Percentiles rank a stretch among this genome's conserved stretches.
These are phyloP conservation scores for Cyberlindnera misumaiensis DNA, from an alignment of 805 yeast species.

Conservation along the genomic window DNA sequence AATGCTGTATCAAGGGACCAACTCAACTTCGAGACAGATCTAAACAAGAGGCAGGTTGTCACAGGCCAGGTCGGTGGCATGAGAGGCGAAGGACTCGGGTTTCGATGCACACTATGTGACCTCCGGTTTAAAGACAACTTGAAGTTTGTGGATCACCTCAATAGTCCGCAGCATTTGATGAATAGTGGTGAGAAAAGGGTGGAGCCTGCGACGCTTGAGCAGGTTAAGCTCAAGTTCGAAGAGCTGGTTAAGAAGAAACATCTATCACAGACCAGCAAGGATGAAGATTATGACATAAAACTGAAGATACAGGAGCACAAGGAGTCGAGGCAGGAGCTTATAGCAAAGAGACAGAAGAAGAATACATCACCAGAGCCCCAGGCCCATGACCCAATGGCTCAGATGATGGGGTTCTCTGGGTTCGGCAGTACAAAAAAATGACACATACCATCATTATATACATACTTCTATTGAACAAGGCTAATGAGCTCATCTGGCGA, in stretches of 20 bases:
- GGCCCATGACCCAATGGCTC: slow-evolving; percentile 23
- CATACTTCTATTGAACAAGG: background rate
- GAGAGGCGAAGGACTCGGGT: slow-evolving; percentile 66
- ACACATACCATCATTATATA: background rate
- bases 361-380: slow-evolving; percentile 9
- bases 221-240: slow-evolving; percentile 37
- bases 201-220: slow-evolving; percentile 39
- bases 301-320: slow-evolving; percentile 35
- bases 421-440: slow-evolving; percentile 45
- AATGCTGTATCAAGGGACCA: slow-evolving; percentile 10
- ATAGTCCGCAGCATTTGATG: slow-evolving; percentile 59
- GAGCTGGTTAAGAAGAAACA: slow-evolving; percentile 28
- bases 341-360: slow-evolving; percentile 12
- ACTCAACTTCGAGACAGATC: slow-evolving; percentile 21
- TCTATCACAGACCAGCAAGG: slow-evolving; percentile 10
- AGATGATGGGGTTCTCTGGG: slow-evolving; percentile 54
- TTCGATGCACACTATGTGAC: slow-evolving; percentile 75
- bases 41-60: slow-evolving; percentile 30
- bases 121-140: slow-evolving; percentile 77
- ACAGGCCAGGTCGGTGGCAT: slow-evolving; percentile 26
- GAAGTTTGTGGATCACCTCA: slow-evolving; percentile 77
- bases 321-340: slow-evolving; percentile 31
- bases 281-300: slow-evolving; percentile 27
- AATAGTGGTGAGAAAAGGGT: slow-evolving; percentile 33
- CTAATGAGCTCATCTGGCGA: slow-evolving; percentile 5